Base-by-base conservation (phyloP, 306 rosid genomes). In the Mimosa pudica region DNA sequence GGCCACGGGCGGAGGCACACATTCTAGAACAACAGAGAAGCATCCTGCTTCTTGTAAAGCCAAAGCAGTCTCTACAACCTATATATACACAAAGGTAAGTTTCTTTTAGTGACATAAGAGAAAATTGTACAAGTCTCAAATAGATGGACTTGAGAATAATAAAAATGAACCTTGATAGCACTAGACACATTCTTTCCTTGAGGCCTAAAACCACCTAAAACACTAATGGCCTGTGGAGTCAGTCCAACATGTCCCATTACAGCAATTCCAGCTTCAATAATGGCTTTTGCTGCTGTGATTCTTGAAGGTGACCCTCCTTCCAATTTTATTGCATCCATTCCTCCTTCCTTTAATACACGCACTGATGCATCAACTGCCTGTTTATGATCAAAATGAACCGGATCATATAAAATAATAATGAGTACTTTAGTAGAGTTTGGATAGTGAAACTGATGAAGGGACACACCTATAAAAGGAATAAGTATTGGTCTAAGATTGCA, bases 141-240 rank as follows among this genome's bases (percentile, higher is more conserved):
- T 45, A 60, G 69, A 79, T 58, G 75, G 48, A 48, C 41, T 32
- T 5, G 61, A 81, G 20, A 38, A n/a, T 55, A 38, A n/a, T 55
- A 18, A 62, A 18, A 9, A 60, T 58, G 35, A 6, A 94, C 98
- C 95, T 92, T 89, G 14, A 94, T 70, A 74, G 97, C 98, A 80
- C 94, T 89, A 42, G 90, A 82, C 77, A 91, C 82, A 74, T 83
- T 92, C 82, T 45, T 92, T 70, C 98, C 98, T 65, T 94, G 98
- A 67, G 97, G 97, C 81, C 88, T 90, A 85, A 95, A 95, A 33
- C 97, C 98, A 2, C 98, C 98, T 66, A 92, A 92, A 83, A 91
- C 98, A 79, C 98, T 92, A 57, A 95, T 90, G 57, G 98, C 97
- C 79, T 95, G 98, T 4, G 98, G 97, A 63, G 98, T 95, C 78